Evolutionary conservation across 2,329 filamentous ascomycete species (phyloP).

Genomic region (Fusarium subglutinans): DNA sequence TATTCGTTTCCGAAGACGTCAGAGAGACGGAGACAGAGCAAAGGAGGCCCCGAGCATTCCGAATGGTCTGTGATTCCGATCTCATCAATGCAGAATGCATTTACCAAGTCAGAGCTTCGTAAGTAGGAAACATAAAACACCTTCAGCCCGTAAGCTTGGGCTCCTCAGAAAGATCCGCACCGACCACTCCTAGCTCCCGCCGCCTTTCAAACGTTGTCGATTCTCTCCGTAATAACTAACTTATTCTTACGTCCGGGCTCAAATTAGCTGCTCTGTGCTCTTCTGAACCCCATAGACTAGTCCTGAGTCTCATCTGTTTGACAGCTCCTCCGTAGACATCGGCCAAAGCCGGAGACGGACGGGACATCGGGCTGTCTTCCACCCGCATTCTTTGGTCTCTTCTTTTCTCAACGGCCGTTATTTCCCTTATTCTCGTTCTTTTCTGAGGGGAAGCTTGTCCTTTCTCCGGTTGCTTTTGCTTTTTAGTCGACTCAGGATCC

Average conservation of each 20-base stretch:
- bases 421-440: neutral
- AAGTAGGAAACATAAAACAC: neutral
- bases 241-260: neutral
- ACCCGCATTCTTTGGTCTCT: neutral
- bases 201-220: conserved; percentile 3
- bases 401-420: neutral
- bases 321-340: conserved; percentile 6
- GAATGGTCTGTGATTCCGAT: conserved; percentile 12
- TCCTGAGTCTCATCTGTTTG: neutral
- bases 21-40: neutral
- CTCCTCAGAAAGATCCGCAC: conserved; percentile 19
- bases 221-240: neutral
- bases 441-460: conserved; percentile 7
- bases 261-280: conserved; percentile 5
- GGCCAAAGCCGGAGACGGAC: conserved; percentile 38
- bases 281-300: neutral
- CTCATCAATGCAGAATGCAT: conserved; percentile 4
- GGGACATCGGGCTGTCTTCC: neutral
- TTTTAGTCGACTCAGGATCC: conserved; percentile 35
- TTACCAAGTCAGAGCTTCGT: neutral
- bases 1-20: neutral
- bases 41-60: neutral
- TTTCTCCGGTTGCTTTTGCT: conserved; percentile 35
- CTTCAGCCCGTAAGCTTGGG: neutral
- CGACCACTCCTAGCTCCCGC: conserved; percentile 26